phyloP scores from a whole-genome alignment of 176 grass and related monocot species.

The Carex pumila region DNA sequence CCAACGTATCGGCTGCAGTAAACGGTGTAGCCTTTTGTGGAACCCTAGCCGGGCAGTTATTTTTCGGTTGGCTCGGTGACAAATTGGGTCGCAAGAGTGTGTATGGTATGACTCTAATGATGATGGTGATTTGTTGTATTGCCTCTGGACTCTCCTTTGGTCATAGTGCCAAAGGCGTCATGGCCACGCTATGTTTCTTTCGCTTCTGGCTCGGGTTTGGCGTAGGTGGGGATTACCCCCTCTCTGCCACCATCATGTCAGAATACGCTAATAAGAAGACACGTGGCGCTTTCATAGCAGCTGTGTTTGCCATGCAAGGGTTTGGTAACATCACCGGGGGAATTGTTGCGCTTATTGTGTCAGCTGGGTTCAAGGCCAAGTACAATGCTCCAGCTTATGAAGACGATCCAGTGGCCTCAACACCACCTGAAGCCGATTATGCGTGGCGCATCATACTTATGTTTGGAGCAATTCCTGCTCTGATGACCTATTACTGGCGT shows the following conservation, averaged over 20 bases:
- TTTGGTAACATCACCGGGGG: conserved; percentile 36
- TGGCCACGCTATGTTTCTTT: conserved; percentile 81
- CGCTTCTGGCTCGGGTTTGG: conserved; percentile 84
- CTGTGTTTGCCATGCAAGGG: conserved; percentile 49
- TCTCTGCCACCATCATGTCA: conserved; percentile 56
- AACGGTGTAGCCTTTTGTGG: conserved; percentile 31
- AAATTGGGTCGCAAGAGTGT: conserved; percentile 38
- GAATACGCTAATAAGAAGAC: conserved; percentile 51
- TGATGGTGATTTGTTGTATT: conserved; percentile 58
- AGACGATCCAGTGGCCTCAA: conserved; percentile 22
- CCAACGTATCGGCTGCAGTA: conserved; percentile 31
- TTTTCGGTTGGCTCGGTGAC: conserved; percentile 39
- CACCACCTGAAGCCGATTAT: conserved; percentile 30
- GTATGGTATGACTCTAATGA: conserved; percentile 49
- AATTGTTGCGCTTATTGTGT: conserved; percentile 24
- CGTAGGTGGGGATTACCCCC: conserved; percentile 85
- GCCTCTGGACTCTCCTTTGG: conserved; percentile 69
- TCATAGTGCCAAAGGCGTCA: conserved; percentile 24
- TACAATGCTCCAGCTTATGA: conserved; percentile 31
- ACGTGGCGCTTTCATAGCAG: conserved; percentile 43
- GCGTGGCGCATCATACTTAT: conserved; percentile 59
- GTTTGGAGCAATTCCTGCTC: conserved; percentile 48
- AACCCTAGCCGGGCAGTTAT: conserved; percentile 27
- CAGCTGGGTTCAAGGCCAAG: conserved; percentile 1
- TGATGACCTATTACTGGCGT: conserved; percentile 60